Base-by-base conservation (phyloP, 495 filamentous ascomycete species). In the Tuber umbilicatum region DNA sequence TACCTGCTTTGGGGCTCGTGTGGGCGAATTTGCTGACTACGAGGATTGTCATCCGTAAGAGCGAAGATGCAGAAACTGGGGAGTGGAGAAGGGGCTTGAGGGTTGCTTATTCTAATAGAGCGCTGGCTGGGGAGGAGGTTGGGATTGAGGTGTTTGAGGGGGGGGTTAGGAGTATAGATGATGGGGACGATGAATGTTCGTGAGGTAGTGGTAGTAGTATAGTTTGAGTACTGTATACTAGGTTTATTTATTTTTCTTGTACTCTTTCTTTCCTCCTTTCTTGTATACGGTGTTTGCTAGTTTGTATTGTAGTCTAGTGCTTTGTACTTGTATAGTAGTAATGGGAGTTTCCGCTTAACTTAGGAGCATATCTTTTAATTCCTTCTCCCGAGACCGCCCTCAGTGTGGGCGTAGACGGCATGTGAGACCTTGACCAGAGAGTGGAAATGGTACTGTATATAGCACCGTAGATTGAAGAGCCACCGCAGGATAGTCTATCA, bases 11-110 rank as follows among this genome's bases (percentile, higher is more conserved):
- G 72, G 95, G 95, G 0, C 86, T 97, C 19, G 89, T 94, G 39
- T 99, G 95, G 95, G 89, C 92, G 45, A 96, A 93, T 73, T 92
- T 95, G 84, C 89, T 98, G 64, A 88, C 91, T 3, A 90, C 87
- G 78, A 90, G 95, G 14, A 89, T 99, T 72, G 93, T 92, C 5
- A 82, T 99, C 70, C 89, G 91, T 74, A 94, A 90, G 76, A 85
- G 88, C 71, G 84, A 84, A 0, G 85, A 84, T 9, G 35, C 19
- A 1, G 55, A 69, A 35, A 77, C 40, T 68, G 60, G 68, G 37
- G 23, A 73, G 47, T 71, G 71, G 75, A 69, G 38, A n/a, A 78
- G 81, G 68, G 39, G 55, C 5, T 50, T 81, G 21, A 73, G 45
- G 71, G 78, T 83, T 21, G 81, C 76, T 37, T 83, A 81, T 73